Evolutionary conservation across 208 protist species (phyloP).

Genomic region (Entamoeba nuttalli): DNA sequence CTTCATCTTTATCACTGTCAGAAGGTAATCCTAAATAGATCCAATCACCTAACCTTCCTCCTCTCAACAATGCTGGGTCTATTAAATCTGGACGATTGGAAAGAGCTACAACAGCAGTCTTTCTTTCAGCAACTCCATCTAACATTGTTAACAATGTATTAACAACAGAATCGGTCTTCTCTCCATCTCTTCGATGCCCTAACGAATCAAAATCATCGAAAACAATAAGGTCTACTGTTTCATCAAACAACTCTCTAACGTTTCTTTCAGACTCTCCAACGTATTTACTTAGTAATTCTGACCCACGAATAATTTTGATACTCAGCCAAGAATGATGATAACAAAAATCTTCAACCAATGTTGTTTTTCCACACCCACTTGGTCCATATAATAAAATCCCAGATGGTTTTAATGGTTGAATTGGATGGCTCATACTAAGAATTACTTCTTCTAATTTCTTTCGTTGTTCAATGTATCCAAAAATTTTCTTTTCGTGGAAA

Average conservation of each 20-base stretch:
- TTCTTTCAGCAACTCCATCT: conserved; percentile 68
- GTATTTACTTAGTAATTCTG: conserved; percentile 65
- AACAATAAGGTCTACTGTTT: conserved; percentile 72
- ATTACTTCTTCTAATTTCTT: too few species aligned
- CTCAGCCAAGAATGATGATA: too few species aligned
- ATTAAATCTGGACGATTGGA: conserved; percentile 79
- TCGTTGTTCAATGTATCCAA: too few species aligned
- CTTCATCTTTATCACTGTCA: not conserved
- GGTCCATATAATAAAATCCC: conserved; percentile 1
- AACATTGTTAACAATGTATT: conserved; percentile 83
- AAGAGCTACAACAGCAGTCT: conserved; percentile 85
- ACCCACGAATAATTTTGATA: conserved; percentile 56
- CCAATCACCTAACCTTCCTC: conserved; percentile 18
- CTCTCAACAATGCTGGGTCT: conserved; percentile 22
- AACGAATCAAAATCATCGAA: conserved; percentile 64
- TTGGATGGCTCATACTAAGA: too few species aligned
- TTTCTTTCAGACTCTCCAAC: conserved; percentile 76
- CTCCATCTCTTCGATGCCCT: not conserved
- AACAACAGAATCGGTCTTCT: conserved; percentile 23
- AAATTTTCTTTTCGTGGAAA: too few species aligned
- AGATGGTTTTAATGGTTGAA: too few species aligned
- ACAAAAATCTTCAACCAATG: conserved; percentile 42
- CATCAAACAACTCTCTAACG: conserved; percentile 65
- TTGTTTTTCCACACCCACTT: conserved; percentile 66
- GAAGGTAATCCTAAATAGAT: conserved; percentile 20